phyloP scores from a whole-genome alignment of 2,329 filamentous ascomycete genomes.

The Fusarium gaditjirri region DNA sequence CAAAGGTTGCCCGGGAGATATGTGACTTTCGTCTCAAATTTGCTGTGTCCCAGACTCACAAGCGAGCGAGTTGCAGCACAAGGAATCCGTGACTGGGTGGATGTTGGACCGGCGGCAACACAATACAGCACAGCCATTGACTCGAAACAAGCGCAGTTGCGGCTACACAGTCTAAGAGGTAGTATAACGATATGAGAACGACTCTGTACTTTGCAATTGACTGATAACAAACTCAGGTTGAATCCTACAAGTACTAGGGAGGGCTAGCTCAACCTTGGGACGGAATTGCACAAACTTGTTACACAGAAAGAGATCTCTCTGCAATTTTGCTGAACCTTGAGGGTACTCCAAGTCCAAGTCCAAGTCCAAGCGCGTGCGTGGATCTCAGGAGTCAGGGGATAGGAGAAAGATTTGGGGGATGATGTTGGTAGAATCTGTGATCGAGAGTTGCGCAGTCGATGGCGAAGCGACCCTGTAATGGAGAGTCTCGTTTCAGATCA shows the following conservation, averaged over 20 bases:
- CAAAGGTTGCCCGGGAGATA: background rate
- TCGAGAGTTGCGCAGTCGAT: slow-evolving; percentile 16
- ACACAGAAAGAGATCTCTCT: background rate
- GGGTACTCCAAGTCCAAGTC: background rate
- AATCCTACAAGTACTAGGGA: background rate
- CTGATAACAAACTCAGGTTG: background rate
- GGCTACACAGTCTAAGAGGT: slow-evolving; percentile 2
- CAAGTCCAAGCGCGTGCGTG: background rate
- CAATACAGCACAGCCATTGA: slow-evolving; percentile 13
- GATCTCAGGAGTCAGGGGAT: slow-evolving; percentile 27
- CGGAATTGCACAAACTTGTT: background rate
- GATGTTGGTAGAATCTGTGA: background rate
- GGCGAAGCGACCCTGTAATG: slow-evolving; percentile 35
- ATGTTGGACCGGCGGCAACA: slow-evolving; percentile 2
- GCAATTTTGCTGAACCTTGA: background rate
- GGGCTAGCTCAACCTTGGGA: background rate
- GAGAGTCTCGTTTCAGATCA: slow-evolving; percentile 40
- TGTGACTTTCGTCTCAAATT: slow-evolving; percentile 6
- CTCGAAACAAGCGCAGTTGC: slow-evolving; percentile 41
- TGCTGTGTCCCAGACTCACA: slow-evolving; percentile 10
- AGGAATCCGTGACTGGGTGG: slow-evolving; percentile 8
- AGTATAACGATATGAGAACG: background rate
- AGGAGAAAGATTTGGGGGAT: slow-evolving; percentile 23
- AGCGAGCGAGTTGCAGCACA: slow-evolving; percentile 6
- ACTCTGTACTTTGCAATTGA: background rate